Evolutionary conservation across 495 filamentous ascomycete genomes (phyloP).

Genomic region (Aspergillus wentii): DNA sequence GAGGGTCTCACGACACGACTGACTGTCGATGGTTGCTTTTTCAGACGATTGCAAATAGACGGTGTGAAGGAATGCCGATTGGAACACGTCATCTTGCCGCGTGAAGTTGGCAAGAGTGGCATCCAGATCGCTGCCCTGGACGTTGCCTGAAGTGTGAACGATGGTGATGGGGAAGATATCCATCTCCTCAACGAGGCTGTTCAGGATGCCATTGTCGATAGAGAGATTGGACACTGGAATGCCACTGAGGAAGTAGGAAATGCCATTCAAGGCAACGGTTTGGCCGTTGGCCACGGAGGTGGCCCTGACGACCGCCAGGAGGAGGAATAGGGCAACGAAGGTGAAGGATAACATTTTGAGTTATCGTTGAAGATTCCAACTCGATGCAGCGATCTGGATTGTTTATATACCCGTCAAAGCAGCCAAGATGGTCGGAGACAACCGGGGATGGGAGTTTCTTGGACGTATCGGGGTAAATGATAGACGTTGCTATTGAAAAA

Average conservation of each 20-base stretch:
- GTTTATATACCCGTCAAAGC: no score
- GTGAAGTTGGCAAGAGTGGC: conserved; percentile 22
- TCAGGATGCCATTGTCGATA: conserved; percentile 14
- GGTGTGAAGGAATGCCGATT: conserved; percentile 27
- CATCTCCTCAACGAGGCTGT: conserved; percentile 14
- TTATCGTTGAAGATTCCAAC: no score
- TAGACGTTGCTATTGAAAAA: no score
- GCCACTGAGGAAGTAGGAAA: conserved; percentile 35
- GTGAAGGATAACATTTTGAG: no score
- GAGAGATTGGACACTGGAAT: conserved; percentile 11
- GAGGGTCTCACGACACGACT: conserved; percentile 1
- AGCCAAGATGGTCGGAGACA: no score
- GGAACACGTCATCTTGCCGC: conserved; percentile 37
- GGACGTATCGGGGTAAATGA: no score
- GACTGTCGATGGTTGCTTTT: no score
- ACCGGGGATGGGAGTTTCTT: no score
- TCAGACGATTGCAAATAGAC: conserved; percentile 3
- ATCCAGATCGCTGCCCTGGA: conserved; percentile 14
- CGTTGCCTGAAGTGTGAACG: conserved; percentile 12
- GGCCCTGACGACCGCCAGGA: no score
- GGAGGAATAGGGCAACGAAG: no score
- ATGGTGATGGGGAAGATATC: conserved; percentile 37
- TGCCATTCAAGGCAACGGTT: conserved; percentile 33
- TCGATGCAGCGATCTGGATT: no score
- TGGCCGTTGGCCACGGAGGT: conserved; percentile 28